A percentile compares a stretch with the other conserved stretches of the same genome.
phyloP scores from a whole-genome alignment of 257 asterid species.

The Phtheirospermum japonicum region DNA sequence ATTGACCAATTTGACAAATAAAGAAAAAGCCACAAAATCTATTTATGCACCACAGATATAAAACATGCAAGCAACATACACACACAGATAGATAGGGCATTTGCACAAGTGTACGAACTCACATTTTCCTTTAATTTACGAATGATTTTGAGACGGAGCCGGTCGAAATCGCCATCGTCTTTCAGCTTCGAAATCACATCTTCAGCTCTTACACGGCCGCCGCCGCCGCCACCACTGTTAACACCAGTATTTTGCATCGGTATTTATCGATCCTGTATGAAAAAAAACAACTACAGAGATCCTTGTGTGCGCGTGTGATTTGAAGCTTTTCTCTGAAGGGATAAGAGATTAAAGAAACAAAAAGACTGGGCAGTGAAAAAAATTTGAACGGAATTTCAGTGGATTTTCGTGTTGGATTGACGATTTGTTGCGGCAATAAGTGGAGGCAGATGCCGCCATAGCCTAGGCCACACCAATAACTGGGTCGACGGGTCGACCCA shows the following conservation, averaged over 20 bases:
- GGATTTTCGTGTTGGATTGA: neutral
- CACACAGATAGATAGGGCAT: neutral
- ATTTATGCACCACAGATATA: neutral
- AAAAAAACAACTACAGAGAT: neutral
- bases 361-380: neutral
- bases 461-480: neutral
- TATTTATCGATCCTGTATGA: neutral
- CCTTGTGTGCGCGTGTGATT: neutral
- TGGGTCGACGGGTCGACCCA: neutral
- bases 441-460: no score
- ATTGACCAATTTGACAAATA: conserved; percentile 12
- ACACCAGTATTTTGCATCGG: conserved; percentile 34
- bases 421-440: no score
- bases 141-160: conserved; percentile 70
- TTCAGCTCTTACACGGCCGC: conserved; percentile 34
- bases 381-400: neutral
- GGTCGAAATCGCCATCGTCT: conserved; percentile 90
- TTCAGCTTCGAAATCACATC: conserved; percentile 72
- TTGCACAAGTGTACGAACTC: conserved; percentile 24
- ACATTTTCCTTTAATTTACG: conserved; percentile 78
- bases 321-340: neutral
- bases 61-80: neutral
- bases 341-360: neutral
- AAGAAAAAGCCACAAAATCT: neutral
- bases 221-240: conserved; percentile 26